Base-by-base conservation (phyloP, 306 rosid genomes). In the Vigna trinervia region DNA sequence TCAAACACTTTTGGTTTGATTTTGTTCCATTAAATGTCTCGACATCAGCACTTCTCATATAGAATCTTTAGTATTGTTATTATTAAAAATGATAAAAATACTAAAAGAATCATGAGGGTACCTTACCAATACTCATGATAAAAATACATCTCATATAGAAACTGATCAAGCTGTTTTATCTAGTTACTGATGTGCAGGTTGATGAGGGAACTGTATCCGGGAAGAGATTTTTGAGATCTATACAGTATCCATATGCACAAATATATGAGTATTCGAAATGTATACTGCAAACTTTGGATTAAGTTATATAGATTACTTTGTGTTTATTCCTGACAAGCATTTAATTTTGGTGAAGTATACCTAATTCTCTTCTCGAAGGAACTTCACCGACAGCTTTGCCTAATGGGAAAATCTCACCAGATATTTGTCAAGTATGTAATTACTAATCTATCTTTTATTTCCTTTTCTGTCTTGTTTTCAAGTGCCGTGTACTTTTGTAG, bases 251-350 rank as follows among this genome's bases (percentile, higher is more conserved):
- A 63, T 92, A 32, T 86, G 97, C 93, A 78, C 82, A 68, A 15
- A 73, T 89, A 67, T 94, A 94, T 52, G 93, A 92, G 88, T 87
- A 84, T 81, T 85, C 97, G 51, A 94, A 94, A 89, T 71, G 98
- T 92, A 81, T 86, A 90, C 59, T 76, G 26, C 83, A 61, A 26
- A 36, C 71, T 22, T 45, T 66, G 51, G 34, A 70, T 61, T 53
- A 73, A 73, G 28, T 71, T 71, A 53, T 72, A 15, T 41, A 36
- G 48, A 36, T 84, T 60, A 57, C 61, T 61, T 58, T 19, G 39
- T 46, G 41, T 74, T 54, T 66, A 41, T 71, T 73, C 81, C 81
- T 86, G 75, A 81, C 70, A 47, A 38, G 69, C 69, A 62, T 74
- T 22, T 74, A 48, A 62, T 73, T 65, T 66, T 84, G 78, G 52